Evolutionary conservation across 257 asterid species (phyloP).

Genomic region (Hygrophila difformis): DNA sequence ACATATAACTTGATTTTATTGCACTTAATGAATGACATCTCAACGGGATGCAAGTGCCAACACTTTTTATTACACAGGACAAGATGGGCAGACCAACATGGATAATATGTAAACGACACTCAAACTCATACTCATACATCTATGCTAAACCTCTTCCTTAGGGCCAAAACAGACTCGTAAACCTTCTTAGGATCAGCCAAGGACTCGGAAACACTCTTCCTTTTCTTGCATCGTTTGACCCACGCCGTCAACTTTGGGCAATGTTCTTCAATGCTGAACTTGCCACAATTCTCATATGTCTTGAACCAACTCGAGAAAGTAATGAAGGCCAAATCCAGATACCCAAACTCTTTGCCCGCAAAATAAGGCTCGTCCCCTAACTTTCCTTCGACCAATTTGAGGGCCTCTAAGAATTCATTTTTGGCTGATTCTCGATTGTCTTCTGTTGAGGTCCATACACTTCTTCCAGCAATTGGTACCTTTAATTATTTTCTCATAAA

Average conservation of each 20-base stretch:
- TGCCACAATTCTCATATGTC: slow-evolving; percentile 28
- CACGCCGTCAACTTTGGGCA: too few species aligned
- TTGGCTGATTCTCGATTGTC: slow-evolving; percentile 33
- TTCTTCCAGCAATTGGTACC: not conserved
- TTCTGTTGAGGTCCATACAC: slow-evolving; percentile 21
- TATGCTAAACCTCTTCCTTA: slow-evolving; percentile 16
- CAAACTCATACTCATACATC: too few species aligned
- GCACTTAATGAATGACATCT: too few species aligned
- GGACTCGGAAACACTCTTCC: too few species aligned
- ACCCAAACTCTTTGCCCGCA: slow-evolving; percentile 39
- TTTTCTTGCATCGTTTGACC: not conserved
- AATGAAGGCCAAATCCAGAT: slow-evolving; percentile 12
- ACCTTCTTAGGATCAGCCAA: too few species aligned
- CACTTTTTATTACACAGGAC: too few species aligned
- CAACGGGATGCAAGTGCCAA: too few species aligned
- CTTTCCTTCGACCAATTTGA: slow-evolving; percentile 29
- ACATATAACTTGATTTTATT: too few species aligned
- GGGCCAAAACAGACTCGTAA: slow-evolving; percentile 6
- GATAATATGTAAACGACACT: too few species aligned
- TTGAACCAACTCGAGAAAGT: slow-evolving; percentile 19
- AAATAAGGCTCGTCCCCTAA: slow-evolving; percentile 37
- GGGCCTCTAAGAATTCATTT: slow-evolving; percentile 15
- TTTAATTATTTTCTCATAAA: too few species aligned
- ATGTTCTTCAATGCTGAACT: too few species aligned
- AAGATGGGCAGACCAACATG: too few species aligned